Conservation (phyloP, 768 basidiomycete genomes). For the Kwoniella shandongensis region DNA sequence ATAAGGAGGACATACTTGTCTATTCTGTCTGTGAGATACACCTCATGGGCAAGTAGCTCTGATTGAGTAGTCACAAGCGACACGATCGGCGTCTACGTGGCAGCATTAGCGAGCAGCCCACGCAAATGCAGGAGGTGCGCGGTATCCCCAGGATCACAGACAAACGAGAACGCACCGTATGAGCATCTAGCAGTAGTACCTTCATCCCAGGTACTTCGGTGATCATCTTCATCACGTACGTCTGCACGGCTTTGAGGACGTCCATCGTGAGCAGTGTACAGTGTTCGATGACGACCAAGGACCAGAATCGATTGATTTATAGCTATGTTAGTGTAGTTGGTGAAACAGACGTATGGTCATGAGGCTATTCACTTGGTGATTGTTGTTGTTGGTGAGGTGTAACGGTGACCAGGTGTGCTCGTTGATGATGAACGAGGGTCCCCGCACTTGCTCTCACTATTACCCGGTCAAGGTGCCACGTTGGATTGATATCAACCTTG, state of each 20-base stretch:
- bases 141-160: too few relatives aligned
- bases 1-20: slow-evolving; percentile 65
- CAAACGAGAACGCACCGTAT: slow-evolving; percentile 83
- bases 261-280: slow-evolving; percentile 64
- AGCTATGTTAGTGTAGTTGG: background rate
- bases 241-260: slow-evolving; percentile 90
- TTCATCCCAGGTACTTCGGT: slow-evolving; percentile 87
- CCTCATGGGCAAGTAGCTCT: slow-evolving; percentile 86
- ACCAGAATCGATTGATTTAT: background rate
- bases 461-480: too few relatives aligned
- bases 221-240: slow-evolving; percentile 85
- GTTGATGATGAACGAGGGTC: too few relatives aligned
- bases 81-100: slow-evolving; percentile 79
- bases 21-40: slow-evolving; percentile 95
- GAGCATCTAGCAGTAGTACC: slow-evolving; percentile 87
- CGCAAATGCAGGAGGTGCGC: too few relatives aligned
- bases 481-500: too few relatives aligned
- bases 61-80: slow-evolving; percentile 94
- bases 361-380: too few relatives aligned
- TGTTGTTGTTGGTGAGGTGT: too few relatives aligned
- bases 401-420: too few relatives aligned
- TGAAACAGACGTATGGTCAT: background rate
- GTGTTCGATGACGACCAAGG: background rate
- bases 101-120: background rate
- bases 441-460: too few relatives aligned